phyloP scores from a whole-genome alignment of 1,139 yeast species.

The Hyphopichia pseudoburtonii region DNA sequence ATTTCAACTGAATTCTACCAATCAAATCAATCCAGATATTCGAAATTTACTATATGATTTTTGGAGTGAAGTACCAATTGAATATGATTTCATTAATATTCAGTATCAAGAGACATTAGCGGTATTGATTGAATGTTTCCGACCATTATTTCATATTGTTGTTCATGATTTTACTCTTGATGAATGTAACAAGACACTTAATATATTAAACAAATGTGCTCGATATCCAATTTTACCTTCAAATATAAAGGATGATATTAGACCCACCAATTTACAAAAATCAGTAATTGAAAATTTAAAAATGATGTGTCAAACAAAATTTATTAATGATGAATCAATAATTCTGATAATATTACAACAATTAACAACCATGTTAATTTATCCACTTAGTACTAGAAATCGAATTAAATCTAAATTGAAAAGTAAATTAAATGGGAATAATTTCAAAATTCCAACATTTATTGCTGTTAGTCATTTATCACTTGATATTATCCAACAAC shows the following conservation, averaged over 20 bases:
- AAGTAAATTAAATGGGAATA: slow-evolving; percentile 21
- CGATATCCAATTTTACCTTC: slow-evolving; percentile 67
- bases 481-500: slow-evolving; percentile 38
- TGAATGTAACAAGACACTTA: slow-evolving; percentile 44
- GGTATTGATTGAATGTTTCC: slow-evolving; percentile 51
- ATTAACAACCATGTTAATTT: slow-evolving; percentile 48
- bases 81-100: slow-evolving; percentile 56
- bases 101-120: slow-evolving; percentile 58
- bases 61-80: slow-evolving; percentile 62
- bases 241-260: slow-evolving; percentile 40
- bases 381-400: slow-evolving; percentile 61
- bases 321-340: slow-evolving; percentile 28
- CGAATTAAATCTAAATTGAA: slow-evolving; percentile 45
- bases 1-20: slow-evolving; percentile 16
- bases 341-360: slow-evolving; percentile 52
- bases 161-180: slow-evolving; percentile 23
- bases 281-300: slow-evolving; percentile 48
- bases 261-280: slow-evolving; percentile 56
- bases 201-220: slow-evolving; percentile 56
- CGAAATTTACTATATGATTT: slow-evolving; percentile 52
- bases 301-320: slow-evolving; percentile 21
- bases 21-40: slow-evolving; percentile 19
- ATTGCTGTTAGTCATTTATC: slow-evolving; percentile 59
- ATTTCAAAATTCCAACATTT: slow-evolving; percentile 62
- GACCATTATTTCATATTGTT: slow-evolving; percentile 40